Base-by-base conservation (phyloP, 345 rosid genomes). In the Excoecaria agallocha region DNA sequence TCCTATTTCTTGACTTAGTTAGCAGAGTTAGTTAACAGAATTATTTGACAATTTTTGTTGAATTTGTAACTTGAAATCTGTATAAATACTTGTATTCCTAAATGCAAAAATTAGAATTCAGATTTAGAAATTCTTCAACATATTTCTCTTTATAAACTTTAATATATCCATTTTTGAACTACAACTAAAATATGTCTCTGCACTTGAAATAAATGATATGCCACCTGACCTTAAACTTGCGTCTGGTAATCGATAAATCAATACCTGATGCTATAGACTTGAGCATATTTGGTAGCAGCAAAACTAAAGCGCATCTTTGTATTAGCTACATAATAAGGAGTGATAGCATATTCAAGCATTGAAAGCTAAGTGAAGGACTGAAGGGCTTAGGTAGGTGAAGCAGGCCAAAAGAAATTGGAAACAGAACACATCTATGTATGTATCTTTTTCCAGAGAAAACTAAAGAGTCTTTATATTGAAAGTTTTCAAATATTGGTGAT, bases 401-500 rank as follows among this genome's bases (percentile, higher is more conserved):
- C 20, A 61, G 45, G 16, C n/a, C n/a, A 5, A 60, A 39, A 63
- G 20, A 67, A 48, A 22, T 8, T n/a, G 2, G 56, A 25, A 16
- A 67, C 22, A n/a, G 55, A 66, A 5, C 25, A 19, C 6, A 43
- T 20, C 8, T n/a, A 11, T 11, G n/a, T 2, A 66, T 20, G 19
- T 7, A 43, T n/a, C 19, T 61, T 30, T 61, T 65, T 30, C 12
- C 8, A 46, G 46, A 62, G 8, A 64, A 58, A 22, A 4, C 24
- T 58, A 10, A 30, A 20, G 62, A 3, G 35, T 58, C 0, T 24
- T 30, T 30, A 45, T 50, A 51, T 56, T 25, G 17, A 50, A 30
- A 50, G 51, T n/a, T 51, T 68, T 55, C 59, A 50, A 30, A 59
- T 68, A n/a, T 24, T 68, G n/a, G 35, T 51, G 37, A 24, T 68